Evolutionary conservation across 2,329 filamentous ascomycete species (phyloP), one percentile per base, ranked within the genome.

Genomic region (Verticillium isaacii): DNA sequence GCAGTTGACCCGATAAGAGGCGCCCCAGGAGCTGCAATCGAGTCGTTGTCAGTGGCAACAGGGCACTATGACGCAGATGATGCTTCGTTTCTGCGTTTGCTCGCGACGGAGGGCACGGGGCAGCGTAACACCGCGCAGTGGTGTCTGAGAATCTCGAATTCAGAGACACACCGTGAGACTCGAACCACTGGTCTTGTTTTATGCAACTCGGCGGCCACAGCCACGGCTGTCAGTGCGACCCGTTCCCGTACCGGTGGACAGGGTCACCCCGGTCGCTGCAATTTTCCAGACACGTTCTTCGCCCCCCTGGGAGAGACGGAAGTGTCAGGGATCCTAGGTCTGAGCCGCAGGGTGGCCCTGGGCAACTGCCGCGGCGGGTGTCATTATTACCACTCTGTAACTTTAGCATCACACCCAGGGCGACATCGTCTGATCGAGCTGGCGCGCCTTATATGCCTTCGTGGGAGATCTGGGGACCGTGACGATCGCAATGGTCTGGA

Each of bases 211-310:
- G 14, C 17, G 8, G 7, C n/a, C 55, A n/a, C n/a, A 12, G 32
- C 55, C 55, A 37, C n/a, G 55, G 55, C 32, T 36, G 34, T 23
- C 32, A 34, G 29, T 56, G n/a, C 32, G 55, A 19, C 14, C 32
- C 14, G 32, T 36, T n/a, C 32, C 57, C 23, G 59, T 56, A 57
- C 64, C 60, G 59, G 39, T 14, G 14, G 39, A 55, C 58, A 62
- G 60, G 64, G 64, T 59, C 56, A 54, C 62, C 64, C 64, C 41
- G 37, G 64, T 57, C 57, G 60, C 36, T 59, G 60, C 59, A 65
- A 62, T 65, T 60, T 65, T 64, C 62, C 54, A 64, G 57, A 50
- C 57, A 58, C 32, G 23, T 58, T 58, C 57, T 50, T 52, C 45
- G n/a, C 9, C 45, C 45, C 29, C 45, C 19, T 52, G 19, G 59